Base-by-base conservation (phyloP, 257 asterid genomes). In the Solanum phureja region DNA sequence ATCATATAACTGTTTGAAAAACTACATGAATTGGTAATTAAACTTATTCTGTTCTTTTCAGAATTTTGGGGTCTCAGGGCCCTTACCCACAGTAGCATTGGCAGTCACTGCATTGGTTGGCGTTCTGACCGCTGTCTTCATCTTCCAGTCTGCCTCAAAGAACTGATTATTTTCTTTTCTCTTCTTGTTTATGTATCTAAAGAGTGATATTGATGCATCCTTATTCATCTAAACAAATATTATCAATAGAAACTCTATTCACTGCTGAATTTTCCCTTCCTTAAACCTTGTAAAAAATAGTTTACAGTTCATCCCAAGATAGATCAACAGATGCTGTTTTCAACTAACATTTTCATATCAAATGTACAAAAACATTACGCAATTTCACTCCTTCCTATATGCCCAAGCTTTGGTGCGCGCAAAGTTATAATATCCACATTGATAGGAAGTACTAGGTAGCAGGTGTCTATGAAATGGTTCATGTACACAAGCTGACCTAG, bases 61-160 rank as follows among this genome's bases (percentile, higher is more conserved):
- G 94, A 92, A 92, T 86, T 92, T 92, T 35, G 94, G 93, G 83
- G 90, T 90, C 31, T 84, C 91, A 12, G 23, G 87, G 31, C 93
- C 94, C 40, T 73, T 91, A 49, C 94, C 93, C 3, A 89, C 92
- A 10, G 94, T 87, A 75, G 94, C 94, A 42, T 88, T 95, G 89
- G 98, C 93, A 10, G 96, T 94, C 44, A 93, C 99, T 71, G 94
- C 92, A 85, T 88, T 96, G 92, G 98, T 94, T 74, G 99, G 99
- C 31, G 94, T 90, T 88, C 86, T 96, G 62, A 91, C 98, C 7
- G 96, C 98, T 18, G 89, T 96, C 86, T 94, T 96, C 93, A 96
- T 96, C 90, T 95, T 96, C 94, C 98, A 96, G 87, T 96, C 99
- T 69, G 96, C 97, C 34, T 94, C 98, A 82, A 88, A 92, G 91